A percentile compares a stretch with the other conserved stretches of the same genome.
These are phyloP conservation scores for Hyaloperonospora arabidopsidis DNA, from an alignment of 352 stramenopile species.

Conservation along the genomic window DNA sequence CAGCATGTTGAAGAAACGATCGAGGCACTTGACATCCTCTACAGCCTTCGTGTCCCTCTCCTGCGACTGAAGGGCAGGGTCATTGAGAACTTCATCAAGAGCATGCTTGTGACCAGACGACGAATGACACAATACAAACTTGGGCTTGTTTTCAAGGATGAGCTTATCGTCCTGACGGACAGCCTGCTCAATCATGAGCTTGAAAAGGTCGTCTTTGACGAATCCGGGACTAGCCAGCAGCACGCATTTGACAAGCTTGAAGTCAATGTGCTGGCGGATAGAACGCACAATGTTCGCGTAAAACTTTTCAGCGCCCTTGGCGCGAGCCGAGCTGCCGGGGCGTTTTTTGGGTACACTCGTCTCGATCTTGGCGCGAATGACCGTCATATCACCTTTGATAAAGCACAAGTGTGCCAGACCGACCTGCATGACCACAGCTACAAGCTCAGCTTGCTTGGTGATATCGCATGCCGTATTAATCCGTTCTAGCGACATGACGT, in stretches of 20 bases:
- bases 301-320: slow-evolving; percentile 89
- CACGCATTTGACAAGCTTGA: slow-evolving; percentile 94
- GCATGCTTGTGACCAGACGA: slow-evolving; percentile 96
- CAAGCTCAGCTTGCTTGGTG: slow-evolving; percentile 91
- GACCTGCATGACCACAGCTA: slow-evolving; percentile 93
- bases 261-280: slow-evolving; percentile 94
- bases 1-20: slow-evolving; percentile 95
- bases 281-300: slow-evolving; percentile 95
- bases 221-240: slow-evolving; percentile 94
- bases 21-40: slow-evolving; percentile 86
- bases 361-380: too few relatives aligned
- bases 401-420: slow-evolving; percentile 95
- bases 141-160: slow-evolving; percentile 93
- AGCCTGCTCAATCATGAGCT: slow-evolving; percentile 90
- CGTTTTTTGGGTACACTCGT: too few relatives aligned
- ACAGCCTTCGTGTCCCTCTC: slow-evolving; percentile 93
- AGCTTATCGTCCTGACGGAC: slow-evolving; percentile 90
- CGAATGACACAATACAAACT: slow-evolving; percentile 93
- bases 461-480: slow-evolving; percentile 94
- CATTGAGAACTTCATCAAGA: slow-evolving; percentile 94
- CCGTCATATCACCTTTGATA: slow-evolving; percentile 89
- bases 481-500: slow-evolving; percentile 94
- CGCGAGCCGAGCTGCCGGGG: too few relatives aligned
- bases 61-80: slow-evolving; percentile 87
- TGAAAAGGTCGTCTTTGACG: slow-evolving; percentile 97